phyloP scores from a whole-genome alignment of 2,329 filamentous ascomycete genomes.

The Colletotrichum cordylinicola region DNA sequence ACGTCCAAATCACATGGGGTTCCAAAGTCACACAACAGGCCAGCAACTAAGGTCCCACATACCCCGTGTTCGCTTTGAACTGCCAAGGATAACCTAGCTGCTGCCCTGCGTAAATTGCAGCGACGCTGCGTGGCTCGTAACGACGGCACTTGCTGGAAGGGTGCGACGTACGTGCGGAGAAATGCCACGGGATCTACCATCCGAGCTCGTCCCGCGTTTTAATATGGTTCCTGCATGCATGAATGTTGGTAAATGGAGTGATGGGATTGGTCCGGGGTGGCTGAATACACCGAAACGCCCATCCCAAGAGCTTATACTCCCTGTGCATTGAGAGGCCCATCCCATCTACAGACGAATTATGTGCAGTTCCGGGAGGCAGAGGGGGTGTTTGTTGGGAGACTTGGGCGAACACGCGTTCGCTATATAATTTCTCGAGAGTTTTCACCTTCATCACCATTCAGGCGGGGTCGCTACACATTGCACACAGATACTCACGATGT shows the following conservation, averaged over 20 bases:
- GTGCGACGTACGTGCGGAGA: neutral
- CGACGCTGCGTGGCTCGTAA: neutral
- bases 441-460: neutral
- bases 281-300: neutral
- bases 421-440: neutral
- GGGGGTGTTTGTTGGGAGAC: neutral
- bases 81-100: neutral
- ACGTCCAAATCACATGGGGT: neutral
- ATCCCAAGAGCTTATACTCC: neutral
- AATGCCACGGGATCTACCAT: neutral
- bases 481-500: too few relatives aligned
- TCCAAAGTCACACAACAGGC: neutral
- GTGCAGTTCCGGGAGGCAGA: neutral
- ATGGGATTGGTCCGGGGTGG: neutral
- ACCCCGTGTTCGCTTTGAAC: neutral
- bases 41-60: neutral
- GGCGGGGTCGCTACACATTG: neutral
- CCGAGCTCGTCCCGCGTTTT: neutral
- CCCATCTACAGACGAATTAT: neutral
- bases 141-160: neutral
- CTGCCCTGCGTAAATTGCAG: neutral
- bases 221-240: neutral
- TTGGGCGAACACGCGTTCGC: neutral
- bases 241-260: neutral
- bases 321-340: neutral